Base-by-base conservation (phyloP, 495 filamentous ascomycete species). In the Penicillium robsamsonii region DNA sequence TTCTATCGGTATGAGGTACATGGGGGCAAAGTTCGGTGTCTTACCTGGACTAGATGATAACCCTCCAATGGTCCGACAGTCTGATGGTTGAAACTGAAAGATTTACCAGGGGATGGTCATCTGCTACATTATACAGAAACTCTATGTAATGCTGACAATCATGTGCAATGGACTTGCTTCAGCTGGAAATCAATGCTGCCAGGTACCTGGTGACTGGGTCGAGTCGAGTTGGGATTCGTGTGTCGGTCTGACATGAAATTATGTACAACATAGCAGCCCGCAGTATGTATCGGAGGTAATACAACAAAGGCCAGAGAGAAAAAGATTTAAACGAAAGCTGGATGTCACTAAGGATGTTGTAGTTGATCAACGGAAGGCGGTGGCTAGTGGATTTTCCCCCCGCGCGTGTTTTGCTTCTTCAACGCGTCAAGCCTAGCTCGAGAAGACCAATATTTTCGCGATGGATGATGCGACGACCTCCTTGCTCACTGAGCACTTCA, bases 401-500 rank as follows among this genome's bases (percentile, higher is more conserved):
- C 55, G 33, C 58, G 59, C 58, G 58, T 60, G 53, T 64, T 62
- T 66, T 55, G 38, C 30, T 56, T 57, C 58, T 57, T 27, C 53
- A 51, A 62, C 66, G 61, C 45, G 50, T 60, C 58, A 57, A 64
- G 42, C 35, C 52, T 30, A 38, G 17, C 25, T 33, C 30, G 22
- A 54, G 47, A 48, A 47, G n/a, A 17, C 33, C 33, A 52, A 49
- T 35, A 49, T 2, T 58, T 54, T 55, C 43, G 56, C 60, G 35
- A 79, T 79, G 76, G 74, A 74, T 53, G 76, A 79, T 60, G 73
- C 72, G 55, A 75, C 75, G 15, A 89, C 80, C 27, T 86, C 90
- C 53, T 80, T 98, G 61, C 82, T 98, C 62, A 96, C 95, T 8
- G 94, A 98, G 80, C 94, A 97, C 68, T 87, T 98, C 64, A 88